Percentiles rank a stretch among this genome's conserved stretches.
Conservation (phyloP, 2,329 filamentous ascomycete species). For the Delphinella strobiligena region DNA sequence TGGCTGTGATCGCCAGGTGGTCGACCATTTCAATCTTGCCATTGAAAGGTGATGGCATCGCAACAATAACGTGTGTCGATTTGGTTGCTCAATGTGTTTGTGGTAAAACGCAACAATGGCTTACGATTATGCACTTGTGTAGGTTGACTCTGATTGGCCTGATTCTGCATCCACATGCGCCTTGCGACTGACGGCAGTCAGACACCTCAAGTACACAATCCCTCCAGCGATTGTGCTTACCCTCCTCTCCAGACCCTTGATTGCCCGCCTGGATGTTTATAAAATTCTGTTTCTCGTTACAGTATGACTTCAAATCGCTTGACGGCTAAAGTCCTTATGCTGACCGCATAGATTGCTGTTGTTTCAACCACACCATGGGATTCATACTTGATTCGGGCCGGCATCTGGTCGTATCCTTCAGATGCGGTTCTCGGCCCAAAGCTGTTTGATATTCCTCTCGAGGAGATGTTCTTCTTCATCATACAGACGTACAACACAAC, state of each 20-base stretch:
- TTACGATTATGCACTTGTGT: slow-evolving; percentile 52
- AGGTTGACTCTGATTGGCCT: slow-evolving; percentile 22
- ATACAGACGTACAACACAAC: slow-evolving; percentile 65
- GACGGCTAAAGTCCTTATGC: not conserved
- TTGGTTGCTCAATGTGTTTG: not conserved
- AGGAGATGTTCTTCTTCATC: slow-evolving; percentile 68
- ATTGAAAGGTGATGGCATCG: slow-evolving; percentile 1
- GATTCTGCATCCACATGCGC: slow-evolving; percentile 6
- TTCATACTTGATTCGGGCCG: slow-evolving; percentile 56
- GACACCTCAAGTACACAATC: slow-evolving; percentile 55
- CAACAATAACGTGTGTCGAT: not conserved
- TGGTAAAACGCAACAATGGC: slow-evolving; percentile 33
- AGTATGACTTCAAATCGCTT: slow-evolving; percentile 18
- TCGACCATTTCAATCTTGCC: too few species aligned
- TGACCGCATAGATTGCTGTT: slow-evolving; percentile 43
- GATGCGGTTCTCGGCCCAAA: slow-evolving; percentile 52
- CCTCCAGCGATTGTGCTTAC: slow-evolving; percentile 50
- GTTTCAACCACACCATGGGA: slow-evolving; percentile 63
- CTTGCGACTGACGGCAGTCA: slow-evolving; percentile 19
- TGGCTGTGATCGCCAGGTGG: too few species aligned
- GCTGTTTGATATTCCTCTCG: slow-evolving; percentile 52
- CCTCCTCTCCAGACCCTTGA: slow-evolving; percentile 47
- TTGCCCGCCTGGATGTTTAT: slow-evolving; percentile 50
- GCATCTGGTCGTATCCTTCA: slow-evolving; percentile 60
- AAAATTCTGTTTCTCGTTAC: slow-evolving; percentile 49